These are phyloP conservation scores for Craspedostauros australis DNA, from an alignment of 108 stramenopile genomes.

Conservation along the genomic window DNA sequence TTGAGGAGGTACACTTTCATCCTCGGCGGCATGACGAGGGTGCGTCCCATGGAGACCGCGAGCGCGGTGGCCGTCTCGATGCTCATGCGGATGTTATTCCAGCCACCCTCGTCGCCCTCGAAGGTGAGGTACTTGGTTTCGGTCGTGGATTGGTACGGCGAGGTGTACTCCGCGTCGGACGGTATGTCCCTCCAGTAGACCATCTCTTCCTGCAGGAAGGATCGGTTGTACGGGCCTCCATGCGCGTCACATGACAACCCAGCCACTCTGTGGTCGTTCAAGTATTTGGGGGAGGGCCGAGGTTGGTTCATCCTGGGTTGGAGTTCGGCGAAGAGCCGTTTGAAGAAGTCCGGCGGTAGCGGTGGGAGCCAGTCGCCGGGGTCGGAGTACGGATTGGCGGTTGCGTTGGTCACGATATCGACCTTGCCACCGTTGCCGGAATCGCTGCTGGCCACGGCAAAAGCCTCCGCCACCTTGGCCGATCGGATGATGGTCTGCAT, in stretches of 20 bases:
- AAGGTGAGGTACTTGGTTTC: slow-evolving; percentile 72
- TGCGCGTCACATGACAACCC: slow-evolving; percentile 29
- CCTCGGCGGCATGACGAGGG: slow-evolving; percentile 62
- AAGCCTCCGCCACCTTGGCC: too few relatives aligned
- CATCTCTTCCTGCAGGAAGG: slow-evolving; percentile 58
- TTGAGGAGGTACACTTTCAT: slow-evolving; percentile 49
- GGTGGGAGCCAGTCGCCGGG: too few relatives aligned
- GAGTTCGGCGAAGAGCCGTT: too few relatives aligned
- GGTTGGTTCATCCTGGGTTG: too few relatives aligned
- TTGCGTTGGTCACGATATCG: too few relatives aligned
- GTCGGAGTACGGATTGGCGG: too few relatives aligned
- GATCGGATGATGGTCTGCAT: too few relatives aligned
- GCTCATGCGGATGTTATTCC: slow-evolving; percentile 51
- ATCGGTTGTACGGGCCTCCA: slow-evolving; percentile 32
- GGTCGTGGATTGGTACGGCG: slow-evolving; percentile 33
- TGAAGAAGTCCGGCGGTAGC: too few relatives aligned
- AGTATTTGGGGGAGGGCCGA: too few relatives aligned
- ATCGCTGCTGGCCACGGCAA: too few relatives aligned
- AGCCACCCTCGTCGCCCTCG: slow-evolving; percentile 66
- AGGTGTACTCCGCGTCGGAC: slow-evolving; percentile 40
- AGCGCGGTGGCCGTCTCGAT: slow-evolving; percentile 76
- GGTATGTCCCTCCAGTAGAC: slow-evolving; percentile 82
- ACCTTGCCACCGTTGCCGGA: too few relatives aligned
- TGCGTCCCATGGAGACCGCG: slow-evolving; percentile 76
- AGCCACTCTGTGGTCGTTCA: too few relatives aligned